Conservation (phyloP, 139 green algal genomes). For the Mesotaenium endlicherianum region DNA sequence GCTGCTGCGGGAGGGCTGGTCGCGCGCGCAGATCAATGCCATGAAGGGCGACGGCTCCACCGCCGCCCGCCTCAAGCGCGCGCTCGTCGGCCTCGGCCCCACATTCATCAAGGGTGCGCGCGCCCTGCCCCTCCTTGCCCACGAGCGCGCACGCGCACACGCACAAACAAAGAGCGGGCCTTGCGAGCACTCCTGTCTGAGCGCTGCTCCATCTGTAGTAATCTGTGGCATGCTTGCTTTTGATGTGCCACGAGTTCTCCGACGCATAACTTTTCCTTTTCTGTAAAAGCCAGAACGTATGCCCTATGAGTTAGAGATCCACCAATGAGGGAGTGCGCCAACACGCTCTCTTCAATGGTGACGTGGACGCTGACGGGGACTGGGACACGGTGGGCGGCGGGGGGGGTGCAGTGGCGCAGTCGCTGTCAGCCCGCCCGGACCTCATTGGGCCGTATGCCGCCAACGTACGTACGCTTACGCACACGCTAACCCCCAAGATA, state of each 20-base stretch:
- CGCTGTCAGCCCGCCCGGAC: slow-evolving; percentile 23
- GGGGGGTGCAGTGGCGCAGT: slow-evolving; percentile 25
- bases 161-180: not conserved
- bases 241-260: not conserved
- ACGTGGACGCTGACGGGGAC: not conserved
- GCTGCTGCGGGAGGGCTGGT: not conserved
- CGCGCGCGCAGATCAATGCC: not conserved
- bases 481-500: not conserved
- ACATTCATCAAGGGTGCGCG: slow-evolving; percentile 39
- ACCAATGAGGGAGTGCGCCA: not conserved
- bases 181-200: not conserved
- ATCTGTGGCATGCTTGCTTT: not conserved
- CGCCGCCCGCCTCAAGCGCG: slow-evolving; percentile 1
- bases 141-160: too few species aligned
- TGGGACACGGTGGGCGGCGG: not conserved
- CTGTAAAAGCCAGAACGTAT: not conserved
- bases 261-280: not conserved
- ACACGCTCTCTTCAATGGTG: not conserved
- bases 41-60: not conserved
- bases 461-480: not conserved
- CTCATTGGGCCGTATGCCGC: slow-evolving; percentile 2
- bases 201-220: not conserved
- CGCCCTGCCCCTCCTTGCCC: too few species aligned
- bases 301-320: not conserved
- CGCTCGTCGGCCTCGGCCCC: slow-evolving; percentile 28